Evolutionary conservation across 192 early-diverging fungal genomes (phyloP).

Genomic region (Linnemannia exigua): DNA sequence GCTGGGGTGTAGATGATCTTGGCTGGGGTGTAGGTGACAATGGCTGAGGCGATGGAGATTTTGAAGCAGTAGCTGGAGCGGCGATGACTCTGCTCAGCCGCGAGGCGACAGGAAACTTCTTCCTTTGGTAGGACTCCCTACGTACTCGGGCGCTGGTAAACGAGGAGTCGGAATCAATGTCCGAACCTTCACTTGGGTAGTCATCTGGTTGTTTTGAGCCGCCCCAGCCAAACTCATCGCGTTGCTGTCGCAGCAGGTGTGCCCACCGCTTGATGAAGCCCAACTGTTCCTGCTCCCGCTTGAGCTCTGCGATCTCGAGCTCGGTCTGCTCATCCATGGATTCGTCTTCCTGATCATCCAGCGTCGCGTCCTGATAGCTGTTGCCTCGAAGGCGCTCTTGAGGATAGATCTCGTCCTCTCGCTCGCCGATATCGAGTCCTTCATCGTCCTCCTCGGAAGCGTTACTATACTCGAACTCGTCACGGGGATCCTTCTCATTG

Average conservation of each 20-base stretch:
- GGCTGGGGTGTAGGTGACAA: neutral
- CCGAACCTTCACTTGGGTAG: neutral
- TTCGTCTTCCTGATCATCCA: conserved; percentile 9
- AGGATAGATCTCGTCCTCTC: conserved; percentile 30
- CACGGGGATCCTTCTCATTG: neutral
- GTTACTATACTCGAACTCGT: neutral
- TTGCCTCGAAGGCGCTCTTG: conserved; percentile 14
- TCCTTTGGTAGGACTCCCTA: neutral
- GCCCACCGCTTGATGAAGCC: conserved; percentile 40
- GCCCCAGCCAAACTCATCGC: conserved; percentile 39
- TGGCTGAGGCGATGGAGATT: neutral
- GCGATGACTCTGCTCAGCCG: neutral
- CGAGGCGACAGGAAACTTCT: neutral
- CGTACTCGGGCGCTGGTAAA: conserved; percentile 30
- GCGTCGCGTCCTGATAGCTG: neutral
- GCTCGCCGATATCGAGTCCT: conserved; percentile 26
- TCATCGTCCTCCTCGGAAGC: conserved; percentile 4
- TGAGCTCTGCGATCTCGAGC: conserved; percentile 22
- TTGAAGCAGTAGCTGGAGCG: neutral
- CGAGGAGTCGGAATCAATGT: conserved; percentile 2
- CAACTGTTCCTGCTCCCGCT: conserved; percentile 28
- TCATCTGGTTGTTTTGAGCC: conserved; percentile 5
- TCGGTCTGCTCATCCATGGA: neutral
- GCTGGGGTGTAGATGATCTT: neutral
- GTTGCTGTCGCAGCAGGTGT: conserved; percentile 24